A percentile compares a stretch with the other conserved stretches of the same genome.
Conservation (phyloP, 768 basidiomycete genomes). For the Steccherinum ochraceum region DNA sequence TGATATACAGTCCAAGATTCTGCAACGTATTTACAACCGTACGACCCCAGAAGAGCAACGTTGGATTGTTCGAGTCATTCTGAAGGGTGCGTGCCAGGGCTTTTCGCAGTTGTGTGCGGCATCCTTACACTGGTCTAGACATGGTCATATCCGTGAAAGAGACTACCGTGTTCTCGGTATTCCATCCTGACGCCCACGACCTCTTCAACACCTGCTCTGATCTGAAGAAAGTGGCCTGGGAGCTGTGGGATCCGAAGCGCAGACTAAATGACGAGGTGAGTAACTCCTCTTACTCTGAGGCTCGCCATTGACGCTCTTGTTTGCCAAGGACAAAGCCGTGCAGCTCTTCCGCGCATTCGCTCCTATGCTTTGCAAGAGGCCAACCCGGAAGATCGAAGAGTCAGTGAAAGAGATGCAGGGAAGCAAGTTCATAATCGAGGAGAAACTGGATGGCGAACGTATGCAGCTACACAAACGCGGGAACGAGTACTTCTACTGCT, state of each 20-base stretch:
- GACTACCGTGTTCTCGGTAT: constrained; percentile 83
- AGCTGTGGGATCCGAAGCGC: constrained; percentile 69
- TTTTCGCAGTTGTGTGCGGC: not conserved
- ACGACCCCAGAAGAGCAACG: constrained; percentile 84
- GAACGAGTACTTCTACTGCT: constrained; percentile 89
- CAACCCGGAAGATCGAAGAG: constrained; percentile 73
- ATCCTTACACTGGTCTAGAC: constrained; percentile 42
- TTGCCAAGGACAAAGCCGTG: constrained; percentile 68
- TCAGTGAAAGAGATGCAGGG: constrained; percentile 82
- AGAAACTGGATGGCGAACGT: constrained; percentile 95
- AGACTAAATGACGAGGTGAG: constrained; percentile 55
- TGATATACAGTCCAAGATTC: constrained; percentile 64
- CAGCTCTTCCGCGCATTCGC: constrained; percentile 83
- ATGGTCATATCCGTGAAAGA: constrained; percentile 92
- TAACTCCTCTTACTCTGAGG: not conserved
- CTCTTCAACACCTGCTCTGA: constrained; percentile 97
- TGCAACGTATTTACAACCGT: constrained; percentile 72
- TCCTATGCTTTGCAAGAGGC: constrained; percentile 93
- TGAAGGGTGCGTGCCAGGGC: constrained; percentile 86
- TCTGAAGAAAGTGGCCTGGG: constrained; percentile 89
- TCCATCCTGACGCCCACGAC: constrained; percentile 92
- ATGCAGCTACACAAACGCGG: constrained; percentile 94
- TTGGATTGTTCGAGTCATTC: constrained; percentile 94
- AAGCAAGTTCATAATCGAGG: constrained; percentile 82
- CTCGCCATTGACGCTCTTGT: not conserved